Evolutionary conservation across 345 rosid species (phyloP).

Genomic region (Salix viminalis): DNA sequence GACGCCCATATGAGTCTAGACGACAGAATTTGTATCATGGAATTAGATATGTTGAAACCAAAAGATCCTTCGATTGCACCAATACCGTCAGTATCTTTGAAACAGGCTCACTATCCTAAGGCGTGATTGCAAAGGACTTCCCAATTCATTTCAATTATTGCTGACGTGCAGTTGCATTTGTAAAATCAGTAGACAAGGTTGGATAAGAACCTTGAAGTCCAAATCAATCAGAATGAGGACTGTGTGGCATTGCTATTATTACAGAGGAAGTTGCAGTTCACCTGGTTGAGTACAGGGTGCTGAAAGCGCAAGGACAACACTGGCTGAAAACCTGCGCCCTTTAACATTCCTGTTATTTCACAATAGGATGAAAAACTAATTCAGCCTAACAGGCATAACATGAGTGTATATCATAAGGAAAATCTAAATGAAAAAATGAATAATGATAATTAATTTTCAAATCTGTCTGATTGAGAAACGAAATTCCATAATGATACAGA

Average conservation of each 20-base stretch:
- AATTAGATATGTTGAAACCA: not conserved
- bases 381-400: not conserved
- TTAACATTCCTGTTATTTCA: constrained; percentile 14
- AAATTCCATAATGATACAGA: not conserved
- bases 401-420: not conserved
- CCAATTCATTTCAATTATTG: not conserved
- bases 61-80: not conserved
- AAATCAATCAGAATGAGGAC: not conserved
- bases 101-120: not conserved
- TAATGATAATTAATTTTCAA: not conserved
- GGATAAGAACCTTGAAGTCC: not conserved
- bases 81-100: not conserved
- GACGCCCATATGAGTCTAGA: not conserved
- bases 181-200: not conserved
- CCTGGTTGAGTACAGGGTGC: constrained; percentile 16
- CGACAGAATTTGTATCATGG: not conserved
- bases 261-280: not conserved
- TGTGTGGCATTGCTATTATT: not conserved
- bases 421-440: not conserved
- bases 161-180: not conserved
- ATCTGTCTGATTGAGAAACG: not conserved
- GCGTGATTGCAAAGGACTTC: not conserved
- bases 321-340: not conserved
- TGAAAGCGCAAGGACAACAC: constrained; percentile 8
- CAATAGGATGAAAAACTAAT: constrained; percentile 4